A percentile compares a stretch with the other conserved stretches of the same genome.
These are phyloP conservation scores for Apiospora rasikravindrae DNA, from an alignment of 2,329 filamentous ascomycete species.

Conservation along the genomic window DNA sequence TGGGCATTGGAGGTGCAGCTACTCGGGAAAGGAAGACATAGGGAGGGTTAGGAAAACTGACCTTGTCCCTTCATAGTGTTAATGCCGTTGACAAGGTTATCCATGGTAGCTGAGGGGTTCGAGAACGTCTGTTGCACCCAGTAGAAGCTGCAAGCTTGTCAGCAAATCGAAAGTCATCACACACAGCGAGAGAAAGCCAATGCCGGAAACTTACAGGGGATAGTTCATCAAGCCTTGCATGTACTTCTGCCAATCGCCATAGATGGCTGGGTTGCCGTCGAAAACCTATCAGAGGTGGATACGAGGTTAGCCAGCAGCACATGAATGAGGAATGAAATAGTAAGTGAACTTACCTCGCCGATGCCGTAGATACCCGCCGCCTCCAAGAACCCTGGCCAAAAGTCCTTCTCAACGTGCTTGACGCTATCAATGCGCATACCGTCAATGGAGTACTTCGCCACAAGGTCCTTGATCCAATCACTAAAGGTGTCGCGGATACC, in stretches of 20 bases:
- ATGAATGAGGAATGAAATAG: not conserved
- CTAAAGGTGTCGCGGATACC: constrained; percentile 50
- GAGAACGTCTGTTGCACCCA: constrained; percentile 44
- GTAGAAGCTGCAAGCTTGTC: constrained; percentile 43
- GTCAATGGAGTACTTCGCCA: constrained; percentile 58
- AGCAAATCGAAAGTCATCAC: not conserved
- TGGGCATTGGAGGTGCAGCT: not conserved
- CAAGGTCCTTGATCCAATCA: constrained; percentile 52
- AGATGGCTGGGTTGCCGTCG: constrained; percentile 50
- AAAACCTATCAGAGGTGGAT: constrained; percentile 35
- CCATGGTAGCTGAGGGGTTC: constrained; percentile 37
- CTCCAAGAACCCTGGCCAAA: constrained; percentile 50
- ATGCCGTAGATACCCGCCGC: constrained; percentile 55
- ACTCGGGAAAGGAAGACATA: too few relatives aligned
- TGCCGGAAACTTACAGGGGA: constrained; percentile 43
- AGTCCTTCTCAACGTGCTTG: constrained; percentile 53
- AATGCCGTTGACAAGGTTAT: constrained; percentile 42
- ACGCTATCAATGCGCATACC: constrained; percentile 56
- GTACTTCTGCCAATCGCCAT: constrained; percentile 51
- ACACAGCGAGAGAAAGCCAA: not conserved
- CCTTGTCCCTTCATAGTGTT: constrained; percentile 30
- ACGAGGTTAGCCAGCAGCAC: not conserved
- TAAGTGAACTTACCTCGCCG: constrained; percentile 46
- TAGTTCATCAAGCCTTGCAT: constrained; percentile 58
- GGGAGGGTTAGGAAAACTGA: constrained; percentile 20